Conservation (phyloP, 208 protist genomes). For the Zelonia costaricensis region DNA sequence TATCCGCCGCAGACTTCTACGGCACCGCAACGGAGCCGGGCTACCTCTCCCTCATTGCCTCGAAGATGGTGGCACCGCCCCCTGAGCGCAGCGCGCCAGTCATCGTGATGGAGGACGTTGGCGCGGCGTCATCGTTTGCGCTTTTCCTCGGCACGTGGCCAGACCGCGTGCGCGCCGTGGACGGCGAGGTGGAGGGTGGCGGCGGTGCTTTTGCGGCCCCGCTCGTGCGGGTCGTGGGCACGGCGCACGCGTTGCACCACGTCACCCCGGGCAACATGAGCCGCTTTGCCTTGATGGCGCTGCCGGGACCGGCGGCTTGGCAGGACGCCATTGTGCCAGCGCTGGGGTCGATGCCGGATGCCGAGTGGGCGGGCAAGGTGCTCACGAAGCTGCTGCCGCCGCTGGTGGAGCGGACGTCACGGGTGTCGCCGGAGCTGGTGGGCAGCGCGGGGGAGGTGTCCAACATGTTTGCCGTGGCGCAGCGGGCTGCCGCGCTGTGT, state of each 20-base stretch:
- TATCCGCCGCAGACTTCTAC: slow-evolving; percentile 71
- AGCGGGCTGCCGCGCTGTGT: slow-evolving; percentile 37
- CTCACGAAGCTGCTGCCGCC: slow-evolving; percentile 34
- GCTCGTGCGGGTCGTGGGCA: slow-evolving; percentile 19
- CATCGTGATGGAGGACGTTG: slow-evolving; percentile 27
- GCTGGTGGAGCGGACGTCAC: slow-evolving; percentile 28
- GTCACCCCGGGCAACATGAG: slow-evolving; percentile 15
- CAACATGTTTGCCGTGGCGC: slow-evolving; percentile 32
- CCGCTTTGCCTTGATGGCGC: slow-evolving; percentile 27
- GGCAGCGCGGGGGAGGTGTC: slow-evolving; percentile 14
- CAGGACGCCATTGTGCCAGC: slow-evolving; percentile 1
- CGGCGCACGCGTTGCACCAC: slow-evolving; percentile 7
- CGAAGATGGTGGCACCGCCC: slow-evolving; percentile 2
- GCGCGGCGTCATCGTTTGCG: slow-evolving; percentile 17
- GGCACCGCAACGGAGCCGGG: slow-evolving; percentile 39
- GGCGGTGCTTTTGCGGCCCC: slow-evolving; percentile 1
- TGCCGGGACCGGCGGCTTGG: slow-evolving; percentile 16
- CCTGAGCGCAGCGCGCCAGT: not conserved
- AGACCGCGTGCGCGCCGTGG: slow-evolving; percentile 1
- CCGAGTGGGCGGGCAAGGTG: slow-evolving; percentile 17
- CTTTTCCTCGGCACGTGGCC: slow-evolving; percentile 22
- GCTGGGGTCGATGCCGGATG: slow-evolving; percentile 16
- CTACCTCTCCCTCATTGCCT: slow-evolving; percentile 11
- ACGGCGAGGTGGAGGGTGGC: slow-evolving; percentile 16
- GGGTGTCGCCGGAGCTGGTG: slow-evolving; percentile 20